Base-by-base conservation (phyloP, 2,329 filamentous ascomycete species). In the Diaporthe destruens region DNA sequence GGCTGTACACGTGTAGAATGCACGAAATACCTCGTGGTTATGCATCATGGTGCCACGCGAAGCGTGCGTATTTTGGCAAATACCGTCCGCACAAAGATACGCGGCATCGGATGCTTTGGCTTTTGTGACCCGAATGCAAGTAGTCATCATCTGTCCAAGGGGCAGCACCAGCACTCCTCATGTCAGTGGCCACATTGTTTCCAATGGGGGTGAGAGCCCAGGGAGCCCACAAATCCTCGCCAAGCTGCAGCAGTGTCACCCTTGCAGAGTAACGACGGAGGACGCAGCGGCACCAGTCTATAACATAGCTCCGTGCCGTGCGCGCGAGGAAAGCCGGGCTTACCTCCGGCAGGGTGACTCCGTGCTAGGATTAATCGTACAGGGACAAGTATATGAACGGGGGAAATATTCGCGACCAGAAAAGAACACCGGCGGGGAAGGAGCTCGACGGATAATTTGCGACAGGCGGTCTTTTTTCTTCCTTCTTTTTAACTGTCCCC, bases 231-330 rank as follows among this genome's bases (percentile, higher is more conserved):
- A 39, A 25, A 16, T 51, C 11, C 29, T 51, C 32, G 44, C 61
- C 61, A 66, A 66, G 61, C 61, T 66, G 61, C 44, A 51, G 61
- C 44, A 65, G 23, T 65, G 44, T 36, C 29, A 29, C 59, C 59
- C 42, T 44, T 65, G 59, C 59, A 65, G 44, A 34, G 16, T 23
- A 36, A 29, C 56, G 2, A 49, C 59, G 59, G 59, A n/a, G 29
- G 29, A 29, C 29, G 29, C 29, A 29, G 32, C 23, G 9, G 57
- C 8, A 36, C 12, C 18, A 51, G 59, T 11, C 18, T 51, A 39
- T 25, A 32, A n/a, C 20, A 18, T 44, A 39, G 34, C 36, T 39
- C 36, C 36, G 36, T 39, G 36, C 36, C 36, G 36, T 23, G 44
- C 44, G 44, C 44, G 29, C 25, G 34, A 51, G 20, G 59, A 34